phyloP scores from a whole-genome alignment of 2,329 filamentous ascomycete species.

The Diaporthe amygdali region DNA sequence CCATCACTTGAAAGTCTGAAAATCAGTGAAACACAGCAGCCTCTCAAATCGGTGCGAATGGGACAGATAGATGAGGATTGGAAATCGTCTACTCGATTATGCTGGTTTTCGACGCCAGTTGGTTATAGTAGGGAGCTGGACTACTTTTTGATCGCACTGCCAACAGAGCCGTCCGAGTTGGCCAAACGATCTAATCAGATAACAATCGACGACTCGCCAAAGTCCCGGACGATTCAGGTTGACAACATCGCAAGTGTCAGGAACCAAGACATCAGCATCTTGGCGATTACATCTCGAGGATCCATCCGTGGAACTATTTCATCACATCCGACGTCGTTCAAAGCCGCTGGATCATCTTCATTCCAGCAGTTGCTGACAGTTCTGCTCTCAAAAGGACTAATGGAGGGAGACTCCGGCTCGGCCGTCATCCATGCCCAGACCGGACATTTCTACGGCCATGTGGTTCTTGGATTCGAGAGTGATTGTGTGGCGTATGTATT shows the following conservation, averaged over 20 bases:
- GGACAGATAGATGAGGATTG: not conserved
- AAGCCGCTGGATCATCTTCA: not conserved
- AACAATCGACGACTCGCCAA: not conserved
- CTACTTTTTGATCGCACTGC: not conserved
- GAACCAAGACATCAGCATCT: not conserved
- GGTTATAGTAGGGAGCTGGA: not conserved
- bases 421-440: not conserved
- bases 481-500: not conserved
- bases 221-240: not conserved
- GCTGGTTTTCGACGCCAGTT: not conserved
- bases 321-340: not conserved
- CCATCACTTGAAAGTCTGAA: not conserved
- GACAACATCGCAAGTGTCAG: not conserved
- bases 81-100: not conserved
- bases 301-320: not conserved
- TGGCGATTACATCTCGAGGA: not conserved
- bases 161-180: not conserved
- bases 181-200: not conserved
- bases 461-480: not conserved
- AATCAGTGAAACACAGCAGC: fast-evolving
- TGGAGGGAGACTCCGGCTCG: not conserved
- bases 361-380: not conserved
- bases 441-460: not conserved
- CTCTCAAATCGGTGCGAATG: not conserved
- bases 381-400: not conserved